Evolutionary conservation across 2,329 filamentous ascomycete species (phyloP).

Genomic region (Ophiostoma sp.): DNA sequence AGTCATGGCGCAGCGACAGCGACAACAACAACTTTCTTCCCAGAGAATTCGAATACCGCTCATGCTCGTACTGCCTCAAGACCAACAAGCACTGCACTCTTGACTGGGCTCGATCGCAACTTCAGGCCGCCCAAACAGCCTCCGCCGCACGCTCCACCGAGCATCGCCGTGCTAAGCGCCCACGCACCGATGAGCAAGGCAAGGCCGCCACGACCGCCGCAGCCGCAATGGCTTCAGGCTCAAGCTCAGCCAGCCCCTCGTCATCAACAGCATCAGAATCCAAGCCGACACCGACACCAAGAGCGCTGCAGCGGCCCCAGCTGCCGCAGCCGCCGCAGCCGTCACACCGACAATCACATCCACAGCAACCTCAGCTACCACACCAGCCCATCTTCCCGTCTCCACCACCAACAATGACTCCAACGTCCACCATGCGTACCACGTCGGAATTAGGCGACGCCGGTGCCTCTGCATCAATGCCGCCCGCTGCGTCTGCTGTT

Average conservation of each 20-base stretch:
- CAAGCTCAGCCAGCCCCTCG: neutral
- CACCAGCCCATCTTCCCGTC: constrained; percentile 14
- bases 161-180: constrained; percentile 21
- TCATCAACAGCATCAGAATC: neutral
- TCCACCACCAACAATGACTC: constrained; percentile 16
- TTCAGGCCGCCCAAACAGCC: constrained; percentile 19
- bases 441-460: constrained; percentile 16
- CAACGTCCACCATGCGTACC: constrained; percentile 16
- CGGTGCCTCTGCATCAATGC: neutral
- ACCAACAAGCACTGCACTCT: constrained; percentile 29
- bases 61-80: constrained; percentile 28
- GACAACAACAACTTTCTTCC: neutral
- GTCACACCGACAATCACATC: neutral
- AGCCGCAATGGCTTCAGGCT: neutral
- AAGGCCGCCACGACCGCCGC: neutral
- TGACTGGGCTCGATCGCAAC: constrained; percentile 28
- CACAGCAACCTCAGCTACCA: neutral
- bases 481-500: neutral
- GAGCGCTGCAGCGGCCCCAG: too few species aligned
- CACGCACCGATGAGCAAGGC: constrained; percentile 16
- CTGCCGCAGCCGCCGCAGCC: neutral
- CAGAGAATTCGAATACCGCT: constrained; percentile 14
- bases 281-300: neutral
- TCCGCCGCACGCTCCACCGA: constrained; percentile 17
- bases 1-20: neutral